phyloP scores from a whole-genome alignment of 2,329 filamentous ascomycete genomes.

The Phyllosticta ampelicida region DNA sequence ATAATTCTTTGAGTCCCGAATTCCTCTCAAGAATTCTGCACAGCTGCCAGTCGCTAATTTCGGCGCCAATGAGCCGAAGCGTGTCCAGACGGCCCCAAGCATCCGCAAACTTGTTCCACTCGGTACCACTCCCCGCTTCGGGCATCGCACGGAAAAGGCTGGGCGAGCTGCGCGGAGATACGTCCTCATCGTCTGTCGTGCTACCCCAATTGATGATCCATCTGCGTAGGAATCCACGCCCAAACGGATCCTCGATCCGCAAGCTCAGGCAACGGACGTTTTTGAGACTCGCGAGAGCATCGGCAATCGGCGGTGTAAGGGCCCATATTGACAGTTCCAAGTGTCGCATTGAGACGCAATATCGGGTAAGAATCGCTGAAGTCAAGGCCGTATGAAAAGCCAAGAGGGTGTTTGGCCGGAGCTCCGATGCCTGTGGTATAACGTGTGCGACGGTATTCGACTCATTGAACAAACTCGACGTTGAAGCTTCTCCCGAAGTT shows the following conservation, averaged over 20 bases:
- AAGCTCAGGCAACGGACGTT: conserved; percentile 18
- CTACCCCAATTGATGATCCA: conserved; percentile 9
- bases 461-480: background rate
- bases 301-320: conserved; percentile 17
- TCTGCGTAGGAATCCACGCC: conserved; percentile 13
- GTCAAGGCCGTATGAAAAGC: conserved; percentile 21
- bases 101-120: conserved; percentile 9
- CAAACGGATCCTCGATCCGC: conserved; percentile 17
- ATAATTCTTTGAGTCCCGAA: conserved; percentile 16
- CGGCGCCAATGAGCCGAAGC: conserved; percentile 18
- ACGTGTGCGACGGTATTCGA: conserved; percentile 6
- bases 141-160: conserved; percentile 13
- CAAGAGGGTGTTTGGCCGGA: conserved; percentile 7
- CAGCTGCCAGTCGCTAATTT: conserved; percentile 16
- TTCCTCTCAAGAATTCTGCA: conserved; percentile 13
- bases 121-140: conserved; percentile 6
- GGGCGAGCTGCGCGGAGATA: conserved; percentile 10
- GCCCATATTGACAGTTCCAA: conserved; percentile 23
- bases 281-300: conserved; percentile 15
- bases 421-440: conserved; percentile 7
- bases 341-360: conserved; percentile 17
- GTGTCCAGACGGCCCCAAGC: conserved; percentile 12
- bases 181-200: background rate
- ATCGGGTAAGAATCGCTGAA: conserved; percentile 17
- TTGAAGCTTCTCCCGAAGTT: background rate